These are phyloP conservation scores for Euphorbia peplus DNA, from an alignment of 345 rosid genomes.

Conservation along the genomic window DNA sequence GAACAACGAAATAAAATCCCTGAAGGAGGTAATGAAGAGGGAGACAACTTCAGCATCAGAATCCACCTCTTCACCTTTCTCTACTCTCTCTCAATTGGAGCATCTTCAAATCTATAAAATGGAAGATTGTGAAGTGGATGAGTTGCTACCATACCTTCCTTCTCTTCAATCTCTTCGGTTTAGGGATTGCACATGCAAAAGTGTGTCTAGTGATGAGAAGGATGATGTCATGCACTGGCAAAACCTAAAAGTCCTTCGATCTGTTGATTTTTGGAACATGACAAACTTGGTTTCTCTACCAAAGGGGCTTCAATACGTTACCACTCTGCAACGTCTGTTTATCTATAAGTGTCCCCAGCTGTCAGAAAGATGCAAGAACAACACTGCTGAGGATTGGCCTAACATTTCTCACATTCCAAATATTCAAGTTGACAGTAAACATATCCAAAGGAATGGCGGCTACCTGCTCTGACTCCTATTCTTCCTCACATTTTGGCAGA, in stretches of 20 bases:
- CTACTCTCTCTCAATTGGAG: constrained; percentile 2
- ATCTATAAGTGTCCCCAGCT: not conserved
- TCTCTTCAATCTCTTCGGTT: not conserved
- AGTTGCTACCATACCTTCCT: constrained; percentile 7
- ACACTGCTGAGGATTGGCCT: constrained; percentile 12
- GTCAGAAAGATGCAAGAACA: not conserved
- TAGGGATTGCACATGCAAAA: no score
- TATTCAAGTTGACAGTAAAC: not conserved
- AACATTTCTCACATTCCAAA: constrained; percentile 14
- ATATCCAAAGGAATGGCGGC: not conserved
- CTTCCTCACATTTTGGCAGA: no score
- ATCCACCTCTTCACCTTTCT: not conserved
- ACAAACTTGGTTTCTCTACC: constrained; percentile 14
- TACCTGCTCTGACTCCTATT: no score
- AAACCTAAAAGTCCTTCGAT: constrained; percentile 8
- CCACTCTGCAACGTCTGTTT: not conserved
- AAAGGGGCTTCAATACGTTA: constrained; percentile 8
- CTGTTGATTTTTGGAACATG: not conserved
- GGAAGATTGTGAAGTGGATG: not conserved
- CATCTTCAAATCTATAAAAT: not conserved
- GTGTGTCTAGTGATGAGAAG: no score
- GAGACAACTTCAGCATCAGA: not conserved
- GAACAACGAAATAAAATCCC: not conserved
- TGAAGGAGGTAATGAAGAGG: not conserved
- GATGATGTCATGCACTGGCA: constrained; percentile 5